Base-by-base conservation (phyloP, 371 early-diverging fungal genomes). In the Mortierella sp. region DNA sequence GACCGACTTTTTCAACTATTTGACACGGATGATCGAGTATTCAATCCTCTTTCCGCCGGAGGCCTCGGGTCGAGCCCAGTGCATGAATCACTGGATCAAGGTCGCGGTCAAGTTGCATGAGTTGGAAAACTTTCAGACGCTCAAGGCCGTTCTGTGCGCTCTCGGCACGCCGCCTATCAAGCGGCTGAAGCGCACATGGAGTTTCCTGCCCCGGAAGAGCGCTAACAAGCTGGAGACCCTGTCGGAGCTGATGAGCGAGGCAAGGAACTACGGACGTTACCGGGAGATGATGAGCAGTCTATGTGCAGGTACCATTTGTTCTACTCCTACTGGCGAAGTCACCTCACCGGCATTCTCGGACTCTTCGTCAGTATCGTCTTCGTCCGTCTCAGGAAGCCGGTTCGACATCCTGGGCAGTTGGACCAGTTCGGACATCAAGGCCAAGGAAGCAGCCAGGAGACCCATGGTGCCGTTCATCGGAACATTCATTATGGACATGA, bases 1-100 rank as follows among this genome's bases (percentile, higher is more conserved):
- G 2, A 93, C 95, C 21, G 96, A 95, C 75, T 95, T 95, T 84
- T 96, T 96, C 90, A 96, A 96, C 77, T 96, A 95, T 79, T 76
- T 95, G 34, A 95, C 96, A 10, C 90, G 96, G 13, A 78, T 93
- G 73, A 92, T 96, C 55, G 96, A 96, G 82, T 91, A 91, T 73
- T 91, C 94, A 8, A 91, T 96, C 51, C 85, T 96, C 44, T 87
- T 91, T 50, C 93, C 93, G 0, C 88, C 90, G 53, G 91, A 91
- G 50, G 91, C 94, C 5, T 89, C 92, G 0, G 90, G 90, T 11
- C 90, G 96, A 9, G 94, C 95, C 0, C 91, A 91, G 70, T 89
- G 90, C 26, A 92, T 96, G 43, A 90, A 93, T 72, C 88, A 91
- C 71, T 96, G 96, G 96, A 92, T 93, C 74, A 95, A 95, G 82